Percentiles rank a stretch among this genome's conserved stretches.
These are phyloP conservation scores for Colletotrichum chrysophilum DNA, from an alignment of 2,329 filamentous ascomycete species.

Conservation along the genomic window DNA sequence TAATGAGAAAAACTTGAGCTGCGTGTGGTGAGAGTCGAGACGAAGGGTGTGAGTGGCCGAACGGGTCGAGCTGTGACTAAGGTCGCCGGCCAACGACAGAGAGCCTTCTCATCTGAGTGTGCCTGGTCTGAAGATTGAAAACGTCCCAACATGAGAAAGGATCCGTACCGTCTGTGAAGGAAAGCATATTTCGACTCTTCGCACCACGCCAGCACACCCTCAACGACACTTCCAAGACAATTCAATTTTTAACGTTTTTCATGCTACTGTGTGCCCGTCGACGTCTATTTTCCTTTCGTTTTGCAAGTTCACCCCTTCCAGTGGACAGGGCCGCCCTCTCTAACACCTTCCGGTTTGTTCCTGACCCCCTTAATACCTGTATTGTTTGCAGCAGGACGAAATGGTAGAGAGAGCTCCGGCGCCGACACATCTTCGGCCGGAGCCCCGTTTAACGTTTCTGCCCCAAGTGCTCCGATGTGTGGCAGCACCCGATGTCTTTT, in stretches of 20 bases:
- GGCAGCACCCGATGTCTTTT: not conserved
- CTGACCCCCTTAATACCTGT: not conserved
- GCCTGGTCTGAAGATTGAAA: not conserved
- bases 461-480: not conserved
- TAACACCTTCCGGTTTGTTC: not conserved
- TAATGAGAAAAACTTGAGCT: not conserved
- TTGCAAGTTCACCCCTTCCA: not conserved
- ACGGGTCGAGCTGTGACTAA: not conserved
- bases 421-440: not conserved
- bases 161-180: not conserved
- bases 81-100: not conserved
- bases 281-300: not conserved
- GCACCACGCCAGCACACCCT: not conserved
- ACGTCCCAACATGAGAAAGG: not conserved
- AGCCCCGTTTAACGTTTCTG: not conserved
- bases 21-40: not conserved
- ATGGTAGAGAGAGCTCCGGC: not conserved
- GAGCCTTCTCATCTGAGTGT: not conserved
- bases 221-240: not conserved
- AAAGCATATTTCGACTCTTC: not conserved
- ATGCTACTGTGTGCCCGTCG: not conserved
- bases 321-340: not conserved
- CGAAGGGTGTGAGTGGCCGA: not conserved
- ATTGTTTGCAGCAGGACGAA: not conserved
- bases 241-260: conserved; percentile 11